Conservation (phyloP, 176 grass and related monocot genomes). For the Bonia amplexicaulis region DNA sequence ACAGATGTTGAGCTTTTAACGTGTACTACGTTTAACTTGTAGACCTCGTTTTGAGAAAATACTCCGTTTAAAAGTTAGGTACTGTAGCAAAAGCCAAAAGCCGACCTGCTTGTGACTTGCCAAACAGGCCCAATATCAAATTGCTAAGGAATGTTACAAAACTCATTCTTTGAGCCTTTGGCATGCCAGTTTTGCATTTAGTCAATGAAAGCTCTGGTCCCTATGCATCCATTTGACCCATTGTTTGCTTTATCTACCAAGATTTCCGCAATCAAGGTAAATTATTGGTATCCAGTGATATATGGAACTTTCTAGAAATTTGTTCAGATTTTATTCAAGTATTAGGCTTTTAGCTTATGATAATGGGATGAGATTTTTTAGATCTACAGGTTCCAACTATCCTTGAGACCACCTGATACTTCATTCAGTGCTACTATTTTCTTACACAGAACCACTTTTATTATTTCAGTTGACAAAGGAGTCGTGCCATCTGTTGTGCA, state of each 20-base stretch:
- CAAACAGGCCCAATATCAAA: no score
- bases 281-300: not conserved
- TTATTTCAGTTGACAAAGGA: slow-evolving; percentile 3
- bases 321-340: slow-evolving; percentile 13
- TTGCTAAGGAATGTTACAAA: not conserved
- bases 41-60: no score
- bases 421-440: slow-evolving; percentile 11
- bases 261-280: not conserved
- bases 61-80: no score
- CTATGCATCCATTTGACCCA: slow-evolving; percentile 1
- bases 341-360: slow-evolving; percentile 1
- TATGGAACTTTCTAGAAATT: not conserved
- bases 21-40: no score
- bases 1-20: no score
- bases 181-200: not conserved
- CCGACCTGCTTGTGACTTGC: no score
- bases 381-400: slow-evolving; percentile 2
- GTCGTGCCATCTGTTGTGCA: slow-evolving; percentile 25
- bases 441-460: not conserved
- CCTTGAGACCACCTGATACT: slow-evolving; percentile 15
- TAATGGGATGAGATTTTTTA: not conserved
- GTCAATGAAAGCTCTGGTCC: not conserved
- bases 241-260: not conserved
- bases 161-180: not conserved
- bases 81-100: no score